These are phyloP conservation scores for Parietichytrium sp. DNA, from an alignment of 108 stramenopile species.

Conservation along the genomic window DNA sequence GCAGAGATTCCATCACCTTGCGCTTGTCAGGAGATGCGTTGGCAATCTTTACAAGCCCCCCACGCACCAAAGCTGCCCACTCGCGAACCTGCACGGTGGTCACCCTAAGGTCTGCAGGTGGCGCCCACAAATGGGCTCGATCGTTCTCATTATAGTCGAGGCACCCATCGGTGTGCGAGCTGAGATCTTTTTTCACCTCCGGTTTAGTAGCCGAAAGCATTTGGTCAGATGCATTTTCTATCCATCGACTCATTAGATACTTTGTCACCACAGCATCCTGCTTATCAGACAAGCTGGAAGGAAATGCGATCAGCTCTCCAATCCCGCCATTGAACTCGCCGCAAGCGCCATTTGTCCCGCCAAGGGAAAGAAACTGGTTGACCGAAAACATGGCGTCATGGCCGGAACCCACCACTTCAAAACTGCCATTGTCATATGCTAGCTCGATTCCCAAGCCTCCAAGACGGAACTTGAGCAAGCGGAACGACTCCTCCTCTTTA, in stretches of 20 bases:
- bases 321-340: conserved; percentile 33
- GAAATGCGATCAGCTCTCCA: conserved; percentile 10
- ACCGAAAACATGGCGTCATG: not conserved
- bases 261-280: not conserved
- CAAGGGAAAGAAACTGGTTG: conserved; percentile 3
- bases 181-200: not conserved
- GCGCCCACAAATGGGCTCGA: not conserved
- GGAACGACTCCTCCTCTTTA: not conserved
- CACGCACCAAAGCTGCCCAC: not conserved
- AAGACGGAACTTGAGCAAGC: conserved; percentile 4
- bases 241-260: not conserved
- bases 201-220: not conserved
- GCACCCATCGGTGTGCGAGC: not conserved
- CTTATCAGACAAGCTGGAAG: not conserved
- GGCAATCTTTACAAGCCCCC: not conserved
- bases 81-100: not conserved
- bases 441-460: not conserved
- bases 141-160: not conserved
- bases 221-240: not conserved
- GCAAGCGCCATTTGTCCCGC: conserved; percentile 17
- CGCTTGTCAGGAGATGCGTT: not conserved
- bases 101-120: not conserved
- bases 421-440: not conserved
- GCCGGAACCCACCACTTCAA: not conserved
- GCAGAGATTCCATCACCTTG: not conserved